Base-by-base conservation (phyloP, 2,329 filamentous ascomycete species). In the Botryotinia convoluta region DNA sequence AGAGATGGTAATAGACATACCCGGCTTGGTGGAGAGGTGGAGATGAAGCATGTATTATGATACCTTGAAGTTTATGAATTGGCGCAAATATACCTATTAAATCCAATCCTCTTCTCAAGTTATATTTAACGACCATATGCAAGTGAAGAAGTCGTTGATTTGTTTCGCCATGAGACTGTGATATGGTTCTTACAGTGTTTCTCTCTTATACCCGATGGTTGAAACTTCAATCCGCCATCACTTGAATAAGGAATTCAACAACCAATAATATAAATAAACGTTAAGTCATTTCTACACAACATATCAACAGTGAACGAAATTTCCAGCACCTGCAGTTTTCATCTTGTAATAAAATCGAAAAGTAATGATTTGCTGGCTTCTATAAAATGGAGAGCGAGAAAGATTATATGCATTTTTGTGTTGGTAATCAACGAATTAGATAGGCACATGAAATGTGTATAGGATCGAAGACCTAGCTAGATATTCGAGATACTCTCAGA, bases 11-110 rank as follows among this genome's bases (percentile, higher is more conserved):
- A 35, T 61, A 70, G 22, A 45, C 64, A 60, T 48, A 37, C 39
- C 39, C 45, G 51, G 4, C 18, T 37, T 60, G 71, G 71, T 51
- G 42, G 54, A 18, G 14, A 32, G 54, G 44, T 68, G 39, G 71
- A 29, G 44, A 54, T 72, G 54, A 61, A 61, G 32, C 26, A 69
- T 32, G 71, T 60, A 59, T 72, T 72, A 69, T 72, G 71, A 69
- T 69, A 69, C 71, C 71, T 72, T 32, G 26, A 72, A 39, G 42
- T 68, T 72, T 42, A 60, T 39, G 48, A 72, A 45, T n/a, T 68
- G 62, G 37, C 39, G 61, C 62, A 29, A 57, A 37, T 68, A 57
- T n/a, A 45, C 29, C 4, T 59, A 45, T 59, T 48, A 48, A 64
- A 42, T 51, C 42, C 69, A 51, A n/a, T 45, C 29, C 45, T 44